Evolutionary conservation across 495 filamentous ascomycete species (phyloP), one percentile per base, ranked within the genome.

Genomic region (Xylaria grammica): DNA sequence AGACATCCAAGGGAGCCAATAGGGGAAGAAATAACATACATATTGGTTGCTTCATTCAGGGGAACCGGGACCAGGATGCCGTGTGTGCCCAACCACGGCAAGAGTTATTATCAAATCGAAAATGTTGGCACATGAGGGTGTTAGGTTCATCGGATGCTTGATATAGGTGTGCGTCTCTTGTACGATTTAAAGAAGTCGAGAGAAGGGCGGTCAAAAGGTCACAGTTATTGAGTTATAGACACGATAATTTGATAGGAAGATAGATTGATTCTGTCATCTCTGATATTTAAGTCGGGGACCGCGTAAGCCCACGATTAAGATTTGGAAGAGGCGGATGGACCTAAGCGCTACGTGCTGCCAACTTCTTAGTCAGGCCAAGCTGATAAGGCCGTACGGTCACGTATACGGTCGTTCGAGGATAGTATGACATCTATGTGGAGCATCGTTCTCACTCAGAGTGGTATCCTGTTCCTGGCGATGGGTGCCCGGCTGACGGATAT

Each of bases 71-170:
- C 50, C 53, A 29, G 30, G 62, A 36, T 58, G 30, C 24, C 44
- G 51, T 55, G 30, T 45, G 36, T 63, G 51, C 38, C 51, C 36
- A 55, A 52, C 60, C 51, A 63, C 38, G 52, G 52, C 40, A 55
- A 52, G 17, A 55, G 29, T 36, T 2, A 44, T 48, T 36, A 48
- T 48, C 50, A 48, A 63, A 27, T 55, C 3, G 60, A 34, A 27
- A 36, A 45, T 62, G 15, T 15, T 36, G 60, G 27, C 38, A 62
- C 27, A 62, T 32, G 51, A 48, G 26, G 50, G 40, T 46, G 40
- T 22, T 29, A 29, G 38, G 5, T 3, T 29, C 17, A 63, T 63
- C 60, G 51, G 60, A 55, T 63, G 51, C 38, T 32, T 46, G 38
- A 54, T 27, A 55, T n/a, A 24, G 19, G 30, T 30, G 51, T 51